phyloP scores from a whole-genome alignment of 345 rosid species.

The Brassica nigra region DNA sequence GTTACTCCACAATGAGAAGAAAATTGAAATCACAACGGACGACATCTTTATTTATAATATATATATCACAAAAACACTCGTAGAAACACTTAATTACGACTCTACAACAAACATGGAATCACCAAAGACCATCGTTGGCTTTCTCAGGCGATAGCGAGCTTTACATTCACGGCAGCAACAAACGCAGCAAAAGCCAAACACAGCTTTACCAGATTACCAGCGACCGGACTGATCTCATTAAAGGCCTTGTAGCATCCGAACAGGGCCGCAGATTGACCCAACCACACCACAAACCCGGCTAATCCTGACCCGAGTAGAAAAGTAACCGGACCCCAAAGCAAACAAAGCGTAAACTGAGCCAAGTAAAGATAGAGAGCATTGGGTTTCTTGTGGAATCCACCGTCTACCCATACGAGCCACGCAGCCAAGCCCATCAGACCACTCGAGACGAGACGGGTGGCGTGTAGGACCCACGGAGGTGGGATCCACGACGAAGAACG shows the following conservation, averaged over 20 bases:
- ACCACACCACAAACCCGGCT: slow-evolving; percentile 51
- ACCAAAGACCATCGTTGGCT: neutral
- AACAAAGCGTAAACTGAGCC: slow-evolving; percentile 56
- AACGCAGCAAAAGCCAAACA: slow-evolving; percentile 79
- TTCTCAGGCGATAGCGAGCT: slow-evolving; percentile 41
- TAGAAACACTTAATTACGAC: neutral
- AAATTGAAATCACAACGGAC: neutral
- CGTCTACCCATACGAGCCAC: slow-evolving; percentile 94
- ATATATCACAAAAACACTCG: slow-evolving; percentile 17
- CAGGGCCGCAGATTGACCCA: slow-evolving; percentile 51
- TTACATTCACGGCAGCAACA: slow-evolving; percentile 60
- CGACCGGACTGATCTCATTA: slow-evolving; percentile 60
- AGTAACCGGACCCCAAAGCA: slow-evolving; percentile 63
- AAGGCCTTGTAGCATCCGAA: slow-evolving; percentile 61
- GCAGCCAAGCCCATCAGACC: slow-evolving; percentile 76
- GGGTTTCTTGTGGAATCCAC: slow-evolving; percentile 71
- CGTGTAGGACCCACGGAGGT: slow-evolving; percentile 64
- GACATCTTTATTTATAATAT: slow-evolving; percentile 13
- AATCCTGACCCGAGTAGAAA: slow-evolving; percentile 48
- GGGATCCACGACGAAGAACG: slow-evolving; percentile 60
- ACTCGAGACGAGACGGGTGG: slow-evolving; percentile 49
- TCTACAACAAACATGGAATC: slow-evolving; percentile 18
- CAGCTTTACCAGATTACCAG: slow-evolving; percentile 70
- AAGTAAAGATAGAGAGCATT: slow-evolving; percentile 53
- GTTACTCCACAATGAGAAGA: neutral